Percentiles rank a stretch among this genome's conserved stretches.
These are phyloP conservation scores for Pichia inconspicua DNA, from an alignment of 1,139 yeast genomes.

Conservation along the genomic window DNA sequence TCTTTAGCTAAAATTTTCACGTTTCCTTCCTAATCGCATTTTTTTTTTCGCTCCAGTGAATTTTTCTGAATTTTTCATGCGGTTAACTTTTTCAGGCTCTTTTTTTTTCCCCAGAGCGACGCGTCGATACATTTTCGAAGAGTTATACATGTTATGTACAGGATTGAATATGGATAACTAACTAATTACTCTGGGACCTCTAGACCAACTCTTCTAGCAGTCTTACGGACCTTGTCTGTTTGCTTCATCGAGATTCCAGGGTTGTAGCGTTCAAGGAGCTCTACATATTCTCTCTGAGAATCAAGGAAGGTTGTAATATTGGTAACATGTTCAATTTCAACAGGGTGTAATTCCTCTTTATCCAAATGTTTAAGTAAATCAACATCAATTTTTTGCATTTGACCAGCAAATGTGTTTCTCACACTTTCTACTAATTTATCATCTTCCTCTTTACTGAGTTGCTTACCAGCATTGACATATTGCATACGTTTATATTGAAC, in stretches of 20 bases:
- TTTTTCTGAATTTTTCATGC: too few relatives aligned
- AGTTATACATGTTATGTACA: neutral
- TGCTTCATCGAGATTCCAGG: constrained; percentile 76
- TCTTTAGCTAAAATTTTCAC: neutral
- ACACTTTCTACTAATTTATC: constrained; percentile 20
- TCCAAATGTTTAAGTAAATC: constrained; percentile 28
- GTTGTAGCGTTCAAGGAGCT: constrained; percentile 75
- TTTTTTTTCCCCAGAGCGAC: neutral
- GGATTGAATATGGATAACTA: neutral
- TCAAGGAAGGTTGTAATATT: constrained; percentile 51
- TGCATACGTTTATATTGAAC: constrained; percentile 50
- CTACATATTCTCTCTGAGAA: constrained; percentile 72
- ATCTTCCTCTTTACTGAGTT: constrained; percentile 25
- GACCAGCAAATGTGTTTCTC: constrained; percentile 13
- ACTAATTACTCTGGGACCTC: constrained; percentile 38
- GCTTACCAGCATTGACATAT: constrained; percentile 34
- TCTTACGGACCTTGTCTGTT: constrained; percentile 64
- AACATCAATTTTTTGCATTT: constrained; percentile 24
- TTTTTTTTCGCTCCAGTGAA: neutral
- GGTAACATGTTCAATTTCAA: constrained; percentile 33
- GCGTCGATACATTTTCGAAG: neutral
- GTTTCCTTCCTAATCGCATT: neutral
- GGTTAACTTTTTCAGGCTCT: too few relatives aligned
- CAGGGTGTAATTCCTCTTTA: constrained; percentile 19
- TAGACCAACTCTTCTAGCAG: constrained; percentile 84